Evolutionary conservation across 2,329 filamentous ascomycete species (phyloP).

Genomic region (Falciphora oryzae): DNA sequence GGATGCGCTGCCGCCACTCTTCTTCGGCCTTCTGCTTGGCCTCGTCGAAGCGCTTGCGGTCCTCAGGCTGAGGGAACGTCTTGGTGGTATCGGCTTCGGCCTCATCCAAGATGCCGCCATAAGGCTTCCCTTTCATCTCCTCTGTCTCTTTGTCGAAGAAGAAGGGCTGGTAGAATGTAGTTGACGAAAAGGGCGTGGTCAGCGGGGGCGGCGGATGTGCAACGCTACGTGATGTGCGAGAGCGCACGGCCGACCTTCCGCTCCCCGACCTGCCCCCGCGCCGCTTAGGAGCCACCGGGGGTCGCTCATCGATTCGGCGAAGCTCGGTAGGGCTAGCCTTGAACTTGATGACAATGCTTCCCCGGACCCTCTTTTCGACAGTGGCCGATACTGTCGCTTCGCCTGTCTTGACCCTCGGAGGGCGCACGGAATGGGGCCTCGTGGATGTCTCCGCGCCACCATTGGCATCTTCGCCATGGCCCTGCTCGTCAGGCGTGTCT

Average conservation of each 20-base stretch:
- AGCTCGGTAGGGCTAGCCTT: conserved; percentile 52
- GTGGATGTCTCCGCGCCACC: conserved; percentile 24
- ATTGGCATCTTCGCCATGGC: conserved; percentile 24
- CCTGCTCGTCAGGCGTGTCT: conserved; percentile 39
- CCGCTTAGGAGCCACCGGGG: conserved; percentile 3
- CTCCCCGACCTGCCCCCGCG: conserved; percentile 1
- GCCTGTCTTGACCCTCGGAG: conserved; percentile 46
- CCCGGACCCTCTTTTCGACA: conserved; percentile 35
- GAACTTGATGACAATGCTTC: conserved; percentile 51
- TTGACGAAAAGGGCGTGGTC: conserved; percentile 51
- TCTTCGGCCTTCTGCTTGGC: conserved; percentile 89
- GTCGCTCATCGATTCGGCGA: conserved; percentile 19
- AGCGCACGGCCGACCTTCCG: conserved; percentile 1
- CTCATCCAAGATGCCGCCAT: conserved; percentile 87
- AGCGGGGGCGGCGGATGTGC: conserved; percentile 22
- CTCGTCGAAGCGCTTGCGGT: conserved; percentile 82
- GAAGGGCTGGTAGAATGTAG: conserved; percentile 69
- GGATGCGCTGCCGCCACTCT: conserved; percentile 70
- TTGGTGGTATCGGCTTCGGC: conserved; percentile 85
- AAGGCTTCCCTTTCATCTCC: conserved; percentile 86
- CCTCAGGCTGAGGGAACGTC: conserved; percentile 73
- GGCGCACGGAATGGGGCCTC: conserved; percentile 45
- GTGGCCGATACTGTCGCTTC: conserved; percentile 33
- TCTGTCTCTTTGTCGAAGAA: conserved; percentile 87
- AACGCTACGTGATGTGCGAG: conserved; percentile 4